These are phyloP conservation scores for Boletus tomentosulus DNA, from an alignment of 768 basidiomycete species.

Conservation along the genomic window DNA sequence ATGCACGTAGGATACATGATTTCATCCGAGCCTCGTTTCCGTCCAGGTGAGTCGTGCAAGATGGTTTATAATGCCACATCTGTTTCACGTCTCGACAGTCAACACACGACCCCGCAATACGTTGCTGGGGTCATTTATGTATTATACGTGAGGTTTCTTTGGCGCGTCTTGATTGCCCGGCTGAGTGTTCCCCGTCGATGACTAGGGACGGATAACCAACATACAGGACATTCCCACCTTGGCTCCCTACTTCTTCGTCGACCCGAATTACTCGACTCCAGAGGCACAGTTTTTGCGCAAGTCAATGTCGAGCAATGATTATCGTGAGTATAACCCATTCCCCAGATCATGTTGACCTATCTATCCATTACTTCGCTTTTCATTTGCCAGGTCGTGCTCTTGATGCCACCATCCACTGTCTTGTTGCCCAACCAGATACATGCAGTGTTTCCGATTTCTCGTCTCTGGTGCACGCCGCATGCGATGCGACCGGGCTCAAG, in stretches of 20 bases:
- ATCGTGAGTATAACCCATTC: constrained; percentile 35
- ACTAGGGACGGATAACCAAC: constrained; percentile 64
- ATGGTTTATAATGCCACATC: background rate
- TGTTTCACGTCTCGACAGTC: constrained; percentile 27
- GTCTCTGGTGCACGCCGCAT: constrained; percentile 42
- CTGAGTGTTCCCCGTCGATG: background rate
- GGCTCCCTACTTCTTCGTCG: constrained; percentile 75
- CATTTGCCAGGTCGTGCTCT: constrained; percentile 7
- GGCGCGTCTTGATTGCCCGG: background rate
- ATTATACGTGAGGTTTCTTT: constrained; percentile 44
- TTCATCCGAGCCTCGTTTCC: constrained; percentile 57
- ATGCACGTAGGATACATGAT: constrained; percentile 53
- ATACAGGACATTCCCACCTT: constrained; percentile 65
- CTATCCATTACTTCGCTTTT: background rate
- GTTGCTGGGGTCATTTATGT: constrained; percentile 60
- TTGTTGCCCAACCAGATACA: constrained; percentile 1
- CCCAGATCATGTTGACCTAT: background rate
- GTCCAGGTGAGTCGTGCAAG: constrained; percentile 39
- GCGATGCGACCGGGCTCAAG: constrained; percentile 36
- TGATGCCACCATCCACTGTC: background rate
- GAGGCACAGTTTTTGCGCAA: constrained; percentile 54
- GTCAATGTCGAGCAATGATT: constrained; percentile 38
- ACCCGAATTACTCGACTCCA: constrained; percentile 53
- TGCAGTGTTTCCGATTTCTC: constrained; percentile 25
- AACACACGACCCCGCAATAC: constrained; percentile 50